phyloP scores from a whole-genome alignment of 2,329 filamentous ascomycete species.

The Lasiodiplodia sp. region DNA sequence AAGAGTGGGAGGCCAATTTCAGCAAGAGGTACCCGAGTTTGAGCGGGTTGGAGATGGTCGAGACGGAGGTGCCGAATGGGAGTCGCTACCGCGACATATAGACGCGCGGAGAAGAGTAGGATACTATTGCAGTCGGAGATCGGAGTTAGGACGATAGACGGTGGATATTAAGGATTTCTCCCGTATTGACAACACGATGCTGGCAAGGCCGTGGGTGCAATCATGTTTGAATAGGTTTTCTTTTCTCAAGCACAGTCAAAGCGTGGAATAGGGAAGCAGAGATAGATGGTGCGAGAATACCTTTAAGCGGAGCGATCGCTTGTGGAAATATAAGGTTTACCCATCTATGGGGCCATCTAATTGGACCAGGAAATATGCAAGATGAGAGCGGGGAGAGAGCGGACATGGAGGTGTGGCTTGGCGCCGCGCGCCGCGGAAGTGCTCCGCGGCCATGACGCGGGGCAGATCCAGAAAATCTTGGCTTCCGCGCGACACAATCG shows the following conservation, averaged over 20 bases:
- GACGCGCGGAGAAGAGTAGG: neutral
- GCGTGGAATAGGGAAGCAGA: conserved; percentile 15
- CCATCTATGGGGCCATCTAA: neutral
- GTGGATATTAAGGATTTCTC: conserved; percentile 16
- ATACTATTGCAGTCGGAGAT: neutral
- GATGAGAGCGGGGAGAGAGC: neutral
- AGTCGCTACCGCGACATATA: neutral
- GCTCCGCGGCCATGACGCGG: conserved; percentile 17
- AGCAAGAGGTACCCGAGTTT: conserved; percentile 87
- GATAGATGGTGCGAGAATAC: conserved; percentile 14
- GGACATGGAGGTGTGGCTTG: neutral
- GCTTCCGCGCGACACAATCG: neutral
- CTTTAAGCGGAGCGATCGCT: neutral
- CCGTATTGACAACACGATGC: neutral
- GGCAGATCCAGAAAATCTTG: conserved; percentile 3
- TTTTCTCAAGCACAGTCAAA: neutral
- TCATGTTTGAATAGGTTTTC: conserved; percentile 25
- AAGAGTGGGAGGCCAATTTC: conserved; percentile 75
- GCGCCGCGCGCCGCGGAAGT: conserved; percentile 7
- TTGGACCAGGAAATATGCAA: neutral
- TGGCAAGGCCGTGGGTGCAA: neutral
- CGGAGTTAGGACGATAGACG: conserved; percentile 19
- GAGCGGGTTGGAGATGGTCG: conserved; percentile 86
- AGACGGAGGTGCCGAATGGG: conserved; percentile 61
- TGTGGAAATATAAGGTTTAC: conserved; percentile 17